These are phyloP conservation scores for Coprinopsis sp. DNA, from an alignment of 768 basidiomycete genomes.

Conservation along the genomic window DNA sequence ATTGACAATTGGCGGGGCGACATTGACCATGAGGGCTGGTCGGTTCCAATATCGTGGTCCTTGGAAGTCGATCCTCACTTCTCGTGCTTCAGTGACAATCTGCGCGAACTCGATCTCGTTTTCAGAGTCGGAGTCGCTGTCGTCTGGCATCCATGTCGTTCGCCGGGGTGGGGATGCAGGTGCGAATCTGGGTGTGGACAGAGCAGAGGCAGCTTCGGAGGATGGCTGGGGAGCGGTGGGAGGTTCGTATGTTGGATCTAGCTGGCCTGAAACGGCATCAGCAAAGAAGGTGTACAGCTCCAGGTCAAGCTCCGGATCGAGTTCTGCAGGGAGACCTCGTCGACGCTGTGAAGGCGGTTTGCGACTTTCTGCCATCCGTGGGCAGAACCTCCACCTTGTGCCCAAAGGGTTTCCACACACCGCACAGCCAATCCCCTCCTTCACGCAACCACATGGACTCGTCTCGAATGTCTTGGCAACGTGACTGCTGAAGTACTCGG, in stretches of 20 bases:
- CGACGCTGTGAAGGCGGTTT: background rate
- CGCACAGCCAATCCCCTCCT: slow-evolving; percentile 62
- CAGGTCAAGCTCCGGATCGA: background rate
- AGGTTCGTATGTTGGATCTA: background rate
- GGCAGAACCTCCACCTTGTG: slow-evolving; percentile 27
- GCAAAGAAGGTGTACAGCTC: slow-evolving; percentile 11
- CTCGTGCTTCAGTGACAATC: background rate
- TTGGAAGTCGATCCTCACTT: background rate
- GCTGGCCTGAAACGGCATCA: slow-evolving; percentile 1
- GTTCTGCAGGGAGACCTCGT: background rate
- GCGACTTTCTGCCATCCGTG: slow-evolving; percentile 6
- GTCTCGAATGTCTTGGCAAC: slow-evolving; percentile 45
- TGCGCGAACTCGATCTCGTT: background rate
- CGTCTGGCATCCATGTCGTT: background rate
- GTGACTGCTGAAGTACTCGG: slow-evolving; percentile 52
- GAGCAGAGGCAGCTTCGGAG: background rate
- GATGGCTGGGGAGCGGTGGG: background rate
- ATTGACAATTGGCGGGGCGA: slow-evolving; percentile 30
- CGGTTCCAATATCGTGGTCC: background rate
- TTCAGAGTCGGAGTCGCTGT: background rate
- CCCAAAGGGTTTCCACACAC: slow-evolving; percentile 34
- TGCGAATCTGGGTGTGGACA: background rate
- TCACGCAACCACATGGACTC: slow-evolving; percentile 60
- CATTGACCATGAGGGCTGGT: slow-evolving; percentile 3
- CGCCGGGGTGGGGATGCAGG: slow-evolving; percentile 1